phyloP scores from a whole-genome alignment of 1,284 basidiomycete genomes.

The Ustilago hordei region DNA sequence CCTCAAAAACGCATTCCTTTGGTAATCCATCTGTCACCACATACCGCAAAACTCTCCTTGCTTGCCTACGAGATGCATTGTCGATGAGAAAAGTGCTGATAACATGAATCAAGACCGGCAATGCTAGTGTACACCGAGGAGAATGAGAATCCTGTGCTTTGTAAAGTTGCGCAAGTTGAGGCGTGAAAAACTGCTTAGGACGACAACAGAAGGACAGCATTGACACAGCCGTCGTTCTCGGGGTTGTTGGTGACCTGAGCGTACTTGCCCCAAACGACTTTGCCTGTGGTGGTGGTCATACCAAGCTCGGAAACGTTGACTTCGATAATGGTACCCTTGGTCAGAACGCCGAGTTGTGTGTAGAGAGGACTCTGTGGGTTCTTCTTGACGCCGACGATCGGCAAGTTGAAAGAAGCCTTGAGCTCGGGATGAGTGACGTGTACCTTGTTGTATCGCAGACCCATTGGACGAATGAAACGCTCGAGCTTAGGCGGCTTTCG shows the following conservation, averaged over 20 bases:
- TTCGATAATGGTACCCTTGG: conserved; percentile 98
- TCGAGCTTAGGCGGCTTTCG: conserved; percentile 99
- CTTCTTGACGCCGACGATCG: conserved; percentile 98
- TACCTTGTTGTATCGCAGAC: conserved; percentile 95
- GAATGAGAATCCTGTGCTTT: not conserved
- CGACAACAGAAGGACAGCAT: conserved; percentile 63
- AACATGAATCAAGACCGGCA: not conserved
- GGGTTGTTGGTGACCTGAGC: conserved; percentile 81
- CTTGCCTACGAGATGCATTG: not conserved
- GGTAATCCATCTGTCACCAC: conserved; percentile 2
- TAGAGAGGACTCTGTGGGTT: conserved; percentile 99
- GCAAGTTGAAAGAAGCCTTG: conserved; percentile 98
- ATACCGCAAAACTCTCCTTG: not conserved
- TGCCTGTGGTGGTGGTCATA: conserved; percentile 98
- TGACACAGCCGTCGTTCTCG: conserved; percentile 67
- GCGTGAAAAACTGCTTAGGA: conserved; percentile 21
- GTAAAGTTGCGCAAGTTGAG: not conserved
- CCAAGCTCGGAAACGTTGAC: conserved; percentile 83
- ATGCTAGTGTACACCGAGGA: conserved; percentile 1
- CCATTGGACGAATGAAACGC: conserved; percentile 97
- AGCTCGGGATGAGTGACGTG: conserved; percentile 99
- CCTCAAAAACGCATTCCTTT: conserved; percentile 4
- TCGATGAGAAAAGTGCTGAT: conserved; percentile 1
- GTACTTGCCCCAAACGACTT: conserved; percentile 84
- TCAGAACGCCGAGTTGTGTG: conserved; percentile 87